Evolutionary conservation across 2,329 filamentous ascomycete species (phyloP).

Genomic region (Harringtonia lauricola): DNA sequence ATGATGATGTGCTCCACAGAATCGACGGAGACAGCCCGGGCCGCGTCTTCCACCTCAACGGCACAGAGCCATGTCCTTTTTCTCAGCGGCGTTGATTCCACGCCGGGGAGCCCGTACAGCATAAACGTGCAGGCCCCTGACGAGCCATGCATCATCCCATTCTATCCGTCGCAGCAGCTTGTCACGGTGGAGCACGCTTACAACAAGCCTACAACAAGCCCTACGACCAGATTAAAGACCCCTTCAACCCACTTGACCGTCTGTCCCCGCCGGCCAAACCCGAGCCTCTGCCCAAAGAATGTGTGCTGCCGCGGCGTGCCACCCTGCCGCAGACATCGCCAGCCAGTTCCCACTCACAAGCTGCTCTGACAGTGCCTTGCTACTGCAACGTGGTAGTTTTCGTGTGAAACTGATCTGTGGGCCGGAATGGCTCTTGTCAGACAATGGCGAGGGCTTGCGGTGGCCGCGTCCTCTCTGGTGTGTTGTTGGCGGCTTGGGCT

Average conservation of each 20-base stretch:
- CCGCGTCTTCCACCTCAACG: constrained; percentile 38
- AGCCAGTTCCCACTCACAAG: constrained; percentile 27
- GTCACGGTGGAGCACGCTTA: constrained; percentile 8
- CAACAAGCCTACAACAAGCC: no score
- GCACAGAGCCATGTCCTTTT: constrained; percentile 24
- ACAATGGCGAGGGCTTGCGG: background rate
- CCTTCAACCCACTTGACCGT: no score
- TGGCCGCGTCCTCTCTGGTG: no score
- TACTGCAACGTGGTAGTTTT: constrained; percentile 19
- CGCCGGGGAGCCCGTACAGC: constrained; percentile 25
- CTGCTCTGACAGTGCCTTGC: constrained; percentile 26
- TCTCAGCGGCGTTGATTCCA: constrained; percentile 27
- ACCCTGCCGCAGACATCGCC: constrained; percentile 20
- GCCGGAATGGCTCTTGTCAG: background rate
- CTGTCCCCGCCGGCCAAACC: no score
- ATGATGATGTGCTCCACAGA: constrained; percentile 23
- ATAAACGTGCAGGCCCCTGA: constrained; percentile 18
- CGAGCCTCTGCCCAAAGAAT: constrained; percentile 27
- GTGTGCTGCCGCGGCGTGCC: constrained; percentile 33
- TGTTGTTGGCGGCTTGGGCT: no score
- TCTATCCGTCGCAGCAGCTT: no score
- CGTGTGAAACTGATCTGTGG: background rate
- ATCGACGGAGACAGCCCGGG: constrained; percentile 10
- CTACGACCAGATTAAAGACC: no score
- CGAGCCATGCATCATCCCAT: constrained; percentile 5